phyloP scores from a whole-genome alignment of 176 grass and related monocot species.

The Musa acuminata region DNA sequence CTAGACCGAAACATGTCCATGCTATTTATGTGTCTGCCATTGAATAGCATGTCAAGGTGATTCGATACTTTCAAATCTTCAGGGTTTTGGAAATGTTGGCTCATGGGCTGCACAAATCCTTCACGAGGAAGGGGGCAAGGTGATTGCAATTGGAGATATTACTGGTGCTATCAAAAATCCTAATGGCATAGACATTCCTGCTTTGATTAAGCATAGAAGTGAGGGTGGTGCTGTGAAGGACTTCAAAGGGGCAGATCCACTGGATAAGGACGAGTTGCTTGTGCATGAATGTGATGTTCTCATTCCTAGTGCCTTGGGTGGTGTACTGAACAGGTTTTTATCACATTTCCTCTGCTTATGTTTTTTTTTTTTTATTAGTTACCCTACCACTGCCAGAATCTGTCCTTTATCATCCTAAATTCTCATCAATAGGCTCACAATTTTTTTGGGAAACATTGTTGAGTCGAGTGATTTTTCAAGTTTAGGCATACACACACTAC shows the following conservation, averaged over 20 bases:
- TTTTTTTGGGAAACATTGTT: neutral
- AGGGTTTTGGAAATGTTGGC: slow-evolving; percentile 21
- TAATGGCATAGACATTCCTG: slow-evolving; percentile 16
- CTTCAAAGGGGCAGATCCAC: slow-evolving; percentile 6
- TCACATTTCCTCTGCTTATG: neutral
- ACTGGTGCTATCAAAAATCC: slow-evolving; percentile 11
- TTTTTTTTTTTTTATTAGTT: neutral
- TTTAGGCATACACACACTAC: neutral
- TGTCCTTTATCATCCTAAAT: neutral
- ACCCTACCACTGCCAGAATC: neutral
- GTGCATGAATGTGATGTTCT: slow-evolving; percentile 16
- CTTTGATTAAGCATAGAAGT: slow-evolving; percentile 2
- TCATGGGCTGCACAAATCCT: slow-evolving; percentile 16
- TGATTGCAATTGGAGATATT: slow-evolving; percentile 12
- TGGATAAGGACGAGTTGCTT: slow-evolving; percentile 8
- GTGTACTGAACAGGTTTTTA: slow-evolving; percentile 4
- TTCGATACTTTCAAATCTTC: neutral
- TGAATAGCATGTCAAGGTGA: too few species aligned
- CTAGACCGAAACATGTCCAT: neutral
- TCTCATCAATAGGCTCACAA: neutral
- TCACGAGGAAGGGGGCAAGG: slow-evolving; percentile 9
- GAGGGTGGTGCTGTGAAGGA: slow-evolving; percentile 6
- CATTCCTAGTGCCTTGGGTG: slow-evolving; percentile 9
- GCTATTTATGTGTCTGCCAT: too few species aligned
- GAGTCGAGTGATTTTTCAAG: neutral